Evolutionary conservation across 805 yeast genomes (phyloP).

Genomic region (Yamadazyma sp.): DNA sequence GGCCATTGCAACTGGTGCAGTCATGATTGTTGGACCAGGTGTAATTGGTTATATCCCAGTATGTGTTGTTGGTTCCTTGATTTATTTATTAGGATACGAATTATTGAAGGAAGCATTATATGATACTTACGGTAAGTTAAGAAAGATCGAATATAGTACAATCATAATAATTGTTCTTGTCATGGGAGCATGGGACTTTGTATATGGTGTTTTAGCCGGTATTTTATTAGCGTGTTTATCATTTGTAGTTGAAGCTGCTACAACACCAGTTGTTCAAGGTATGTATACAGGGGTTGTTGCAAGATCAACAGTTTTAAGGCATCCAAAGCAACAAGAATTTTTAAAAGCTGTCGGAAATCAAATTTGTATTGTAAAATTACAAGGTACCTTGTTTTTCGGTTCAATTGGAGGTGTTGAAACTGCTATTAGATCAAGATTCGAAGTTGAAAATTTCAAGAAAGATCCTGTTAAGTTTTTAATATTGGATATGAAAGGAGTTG

Average conservation of each 20-base stretch:
- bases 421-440: slow-evolving; percentile 63
- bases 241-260: slow-evolving; percentile 91
- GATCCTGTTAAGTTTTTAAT: slow-evolving; percentile 77
- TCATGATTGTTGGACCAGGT: slow-evolving; percentile 86
- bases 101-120: slow-evolving; percentile 78
- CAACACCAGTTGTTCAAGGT: slow-evolving; percentile 76
- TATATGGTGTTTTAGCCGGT: slow-evolving; percentile 87
- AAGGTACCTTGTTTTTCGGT: slow-evolving; percentile 91
- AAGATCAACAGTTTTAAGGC: slow-evolving; percentile 87
- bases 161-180: slow-evolving; percentile 82
- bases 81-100: slow-evolving; percentile 88
- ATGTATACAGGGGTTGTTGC: slow-evolving; percentile 86
- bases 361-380: slow-evolving; percentile 79
- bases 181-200: slow-evolving; percentile 96
- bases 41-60: slow-evolving; percentile 94
- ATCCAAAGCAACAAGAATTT: slow-evolving; percentile 83
- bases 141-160: slow-evolving; percentile 77
- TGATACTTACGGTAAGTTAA: slow-evolving; percentile 78
- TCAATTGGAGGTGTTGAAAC: slow-evolving; percentile 90
- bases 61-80: slow-evolving; percentile 91
- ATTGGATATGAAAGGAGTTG: slow-evolving; percentile 80
- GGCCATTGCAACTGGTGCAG: slow-evolving; percentile 73
- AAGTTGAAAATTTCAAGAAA: slow-evolving; percentile 43
- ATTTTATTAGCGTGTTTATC: slow-evolving; percentile 87
- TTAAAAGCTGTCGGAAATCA: slow-evolving; percentile 85